These are phyloP conservation scores for Amborella trichopoda DNA, from an alignment of 164 flowering plant genomes.

Conservation along the genomic window DNA sequence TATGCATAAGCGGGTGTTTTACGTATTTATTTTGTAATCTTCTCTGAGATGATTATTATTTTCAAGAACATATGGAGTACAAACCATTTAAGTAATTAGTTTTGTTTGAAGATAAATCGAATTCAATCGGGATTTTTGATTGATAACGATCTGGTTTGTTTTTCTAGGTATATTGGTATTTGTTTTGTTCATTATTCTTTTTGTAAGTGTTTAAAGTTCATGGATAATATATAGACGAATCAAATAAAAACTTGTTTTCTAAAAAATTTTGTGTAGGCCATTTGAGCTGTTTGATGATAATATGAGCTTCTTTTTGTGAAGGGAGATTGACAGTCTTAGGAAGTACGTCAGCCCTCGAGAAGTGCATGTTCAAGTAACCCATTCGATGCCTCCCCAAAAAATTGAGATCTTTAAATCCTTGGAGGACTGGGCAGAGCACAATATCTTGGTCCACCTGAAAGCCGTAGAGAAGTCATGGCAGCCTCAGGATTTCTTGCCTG, in stretches of 20 bases:
- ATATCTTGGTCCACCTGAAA: conserved; percentile 26
- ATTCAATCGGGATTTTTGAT: no score
- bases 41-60: no score
- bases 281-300: background rate
- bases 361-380: conserved; percentile 15
- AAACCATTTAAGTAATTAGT: no score
- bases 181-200: background rate
- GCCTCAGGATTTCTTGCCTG: conserved; percentile 39
- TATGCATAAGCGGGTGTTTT: no score
- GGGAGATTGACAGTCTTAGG: background rate
- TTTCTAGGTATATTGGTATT: background rate
- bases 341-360: conserved; percentile 5
- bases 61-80: no score
- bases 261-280: background rate
- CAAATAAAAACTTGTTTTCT: background rate
- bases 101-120: no score
- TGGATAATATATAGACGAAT: background rate
- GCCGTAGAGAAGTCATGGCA: conserved; percentile 51
- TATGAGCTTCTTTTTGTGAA: background rate
- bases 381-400: conserved; percentile 24
- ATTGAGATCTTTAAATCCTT: conserved; percentile 18
- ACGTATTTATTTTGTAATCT: no score
- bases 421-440: conserved; percentile 28
- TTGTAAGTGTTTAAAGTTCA: background rate
- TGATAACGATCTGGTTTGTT: background rate